Conservation (phyloP, 2,329 filamentous ascomycete genomes). For the Metarhizium brunneum region DNA sequence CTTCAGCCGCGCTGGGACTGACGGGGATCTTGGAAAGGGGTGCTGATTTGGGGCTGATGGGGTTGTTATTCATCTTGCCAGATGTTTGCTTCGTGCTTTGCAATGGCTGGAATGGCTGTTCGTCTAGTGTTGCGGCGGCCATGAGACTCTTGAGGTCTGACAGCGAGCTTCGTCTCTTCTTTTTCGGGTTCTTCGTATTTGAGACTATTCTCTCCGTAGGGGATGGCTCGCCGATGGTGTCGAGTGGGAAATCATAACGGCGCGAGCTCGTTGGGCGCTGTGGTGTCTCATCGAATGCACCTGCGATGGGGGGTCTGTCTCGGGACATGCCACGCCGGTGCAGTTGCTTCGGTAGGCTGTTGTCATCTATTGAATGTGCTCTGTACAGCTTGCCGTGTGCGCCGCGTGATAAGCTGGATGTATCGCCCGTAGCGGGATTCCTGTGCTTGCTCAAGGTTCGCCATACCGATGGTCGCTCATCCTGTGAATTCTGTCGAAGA, state of each 20-base stretch:
- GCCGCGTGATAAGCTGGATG: slow-evolving; percentile 56
- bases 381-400: slow-evolving; percentile 57
- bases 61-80: slow-evolving; percentile 42
- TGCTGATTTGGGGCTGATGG: slow-evolving; percentile 31
- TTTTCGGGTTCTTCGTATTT: slow-evolving; percentile 40
- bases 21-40: slow-evolving; percentile 43
- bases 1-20: slow-evolving; percentile 32
- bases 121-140: slow-evolving; percentile 44
- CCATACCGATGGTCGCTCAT: slow-evolving; percentile 70
- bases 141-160: slow-evolving; percentile 73
- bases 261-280: slow-evolving; percentile 49
- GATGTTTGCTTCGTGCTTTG: slow-evolving; percentile 44
- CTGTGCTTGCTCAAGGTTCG: slow-evolving; percentile 81
- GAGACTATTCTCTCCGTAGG: slow-evolving; percentile 24
- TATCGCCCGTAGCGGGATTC: slow-evolving; percentile 48
- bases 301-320: slow-evolving; percentile 51
- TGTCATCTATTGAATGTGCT: slow-evolving; percentile 67
- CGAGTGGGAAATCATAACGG: slow-evolving; percentile 43
- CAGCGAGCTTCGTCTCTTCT: slow-evolving; percentile 82
- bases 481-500: slow-evolving; percentile 70
- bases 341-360: slow-evolving; percentile 35
- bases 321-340: slow-evolving; percentile 43
- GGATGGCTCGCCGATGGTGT: slow-evolving; percentile 51
- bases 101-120: slow-evolving; percentile 34
- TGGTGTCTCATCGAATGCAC: slow-evolving; percentile 50